Percentiles rank a stretch among this genome's conserved stretches.
These are phyloP conservation scores for Neolentinus lepideus DNA, from an alignment of 1,284 basidiomycete genomes.

Conservation along the genomic window DNA sequence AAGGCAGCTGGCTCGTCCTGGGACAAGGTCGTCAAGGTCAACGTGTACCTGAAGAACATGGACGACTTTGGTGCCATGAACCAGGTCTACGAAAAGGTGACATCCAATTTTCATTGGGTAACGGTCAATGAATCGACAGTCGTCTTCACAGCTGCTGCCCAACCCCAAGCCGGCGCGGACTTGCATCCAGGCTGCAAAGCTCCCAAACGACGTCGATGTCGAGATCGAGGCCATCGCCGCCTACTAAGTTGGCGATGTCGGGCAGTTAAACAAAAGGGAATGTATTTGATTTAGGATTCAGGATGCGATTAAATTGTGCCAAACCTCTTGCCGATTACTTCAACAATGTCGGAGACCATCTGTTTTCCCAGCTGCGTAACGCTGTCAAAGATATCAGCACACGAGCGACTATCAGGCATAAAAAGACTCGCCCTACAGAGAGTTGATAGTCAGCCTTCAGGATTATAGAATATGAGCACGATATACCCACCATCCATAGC, in stretches of 20 bases:
- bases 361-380: neutral
- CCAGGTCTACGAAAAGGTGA: slow-evolving; percentile 45
- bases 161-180: slow-evolving; percentile 73
- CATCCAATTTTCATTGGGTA: neutral
- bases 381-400: neutral
- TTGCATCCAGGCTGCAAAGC: slow-evolving; percentile 71
- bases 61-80: slow-evolving; percentile 49
- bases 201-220: slow-evolving; percentile 71
- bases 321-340: neutral
- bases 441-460: too few relatives aligned
- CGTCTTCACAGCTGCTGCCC: slow-evolving; percentile 32
- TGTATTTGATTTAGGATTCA: neutral
- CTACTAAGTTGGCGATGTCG: slow-evolving; percentile 14
- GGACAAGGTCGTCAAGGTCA: slow-evolving; percentile 53
- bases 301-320: neutral
- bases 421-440: too few relatives aligned
- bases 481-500: slow-evolving; percentile 53
- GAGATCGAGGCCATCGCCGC: slow-evolving; percentile 73
- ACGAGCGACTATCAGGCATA: neutral
- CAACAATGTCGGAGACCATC: neutral
- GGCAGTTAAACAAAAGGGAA: neutral
- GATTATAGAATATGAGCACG: too few relatives aligned
- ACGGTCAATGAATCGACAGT: neutral
- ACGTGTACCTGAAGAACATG: slow-evolving; percentile 55
- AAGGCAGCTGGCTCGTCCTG: slow-evolving; percentile 45